Evolutionary conservation across 1,139 yeast species (phyloP).

Genomic region (Williopsis jadinii): DNA sequence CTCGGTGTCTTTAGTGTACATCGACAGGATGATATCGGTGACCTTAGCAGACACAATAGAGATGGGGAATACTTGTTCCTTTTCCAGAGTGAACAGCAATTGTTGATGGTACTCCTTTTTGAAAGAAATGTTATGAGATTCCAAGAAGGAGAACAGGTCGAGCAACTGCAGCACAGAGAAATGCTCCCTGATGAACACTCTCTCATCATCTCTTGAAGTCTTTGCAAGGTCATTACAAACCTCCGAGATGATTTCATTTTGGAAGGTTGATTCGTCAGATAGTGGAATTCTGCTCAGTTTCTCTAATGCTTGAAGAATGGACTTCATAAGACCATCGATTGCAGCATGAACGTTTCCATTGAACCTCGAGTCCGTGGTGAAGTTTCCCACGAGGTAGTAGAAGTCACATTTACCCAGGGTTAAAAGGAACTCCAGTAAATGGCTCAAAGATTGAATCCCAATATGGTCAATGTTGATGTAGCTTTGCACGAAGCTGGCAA

Average conservation of each 20-base stretch:
- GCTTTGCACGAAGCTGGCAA: conserved; percentile 15
- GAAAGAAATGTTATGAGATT: conserved; percentile 49
- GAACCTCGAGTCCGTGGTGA: conserved; percentile 13
- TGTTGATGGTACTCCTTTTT: conserved; percentile 55
- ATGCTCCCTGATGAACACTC: conserved; percentile 8
- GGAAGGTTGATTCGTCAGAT: conserved; percentile 15
- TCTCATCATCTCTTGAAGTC: conserved; percentile 8
- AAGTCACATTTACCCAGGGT: conserved; percentile 18
- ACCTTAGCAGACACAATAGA: conserved; percentile 14
- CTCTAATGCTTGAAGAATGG: conserved; percentile 8
- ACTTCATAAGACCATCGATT: conserved; percentile 6
- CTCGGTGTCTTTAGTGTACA: conserved; percentile 5
- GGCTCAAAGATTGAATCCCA: conserved; percentile 14
- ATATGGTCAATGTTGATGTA: conserved; percentile 17
- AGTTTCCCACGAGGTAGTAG: conserved; percentile 9
- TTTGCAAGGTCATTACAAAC: conserved; percentile 13
- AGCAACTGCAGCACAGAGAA: conserved; percentile 27
- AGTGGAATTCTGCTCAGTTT: conserved; percentile 12
- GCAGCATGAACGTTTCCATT: conserved; percentile 8
- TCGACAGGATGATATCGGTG: conserved; percentile 11
- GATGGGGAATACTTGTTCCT: conserved; percentile 17
- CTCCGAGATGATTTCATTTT: conserved; percentile 13
- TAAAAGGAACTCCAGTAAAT: conserved; percentile 16
- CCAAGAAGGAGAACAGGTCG: conserved; percentile 45
- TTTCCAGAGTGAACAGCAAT: conserved; percentile 31